These are phyloP conservation scores for Psilocybe subaeruginosa DNA, from an alignment of 768 basidiomycete genomes.

Conservation along the genomic window DNA sequence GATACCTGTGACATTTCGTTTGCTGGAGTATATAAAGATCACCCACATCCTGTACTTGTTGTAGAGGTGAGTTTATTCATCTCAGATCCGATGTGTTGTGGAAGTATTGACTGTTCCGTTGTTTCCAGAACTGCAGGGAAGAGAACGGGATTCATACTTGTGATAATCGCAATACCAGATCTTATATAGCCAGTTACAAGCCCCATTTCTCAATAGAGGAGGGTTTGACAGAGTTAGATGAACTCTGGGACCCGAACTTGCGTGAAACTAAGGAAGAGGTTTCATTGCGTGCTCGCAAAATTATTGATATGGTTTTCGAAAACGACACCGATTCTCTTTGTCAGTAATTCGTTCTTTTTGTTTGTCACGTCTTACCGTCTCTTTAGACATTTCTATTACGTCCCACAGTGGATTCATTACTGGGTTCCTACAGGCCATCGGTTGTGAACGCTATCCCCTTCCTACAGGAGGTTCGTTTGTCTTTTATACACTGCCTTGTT, in stretches of 20 bases:
- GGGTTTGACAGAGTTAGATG: slow-evolving; percentile 65
- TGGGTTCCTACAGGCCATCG: slow-evolving; percentile 52
- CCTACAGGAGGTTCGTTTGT: slow-evolving; percentile 60
- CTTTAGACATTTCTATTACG: slow-evolving; percentile 65
- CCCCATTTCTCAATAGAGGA: slow-evolving; percentile 58
- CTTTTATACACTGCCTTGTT: neutral
- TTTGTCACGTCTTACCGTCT: neutral
- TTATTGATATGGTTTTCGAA: slow-evolving; percentile 60
- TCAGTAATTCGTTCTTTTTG: slow-evolving; percentile 31
- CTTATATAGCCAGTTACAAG: slow-evolving; percentile 51
- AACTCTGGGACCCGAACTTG: slow-evolving; percentile 55
- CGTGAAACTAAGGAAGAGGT: slow-evolving; percentile 56
- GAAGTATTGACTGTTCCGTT: neutral
- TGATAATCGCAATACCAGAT: slow-evolving; percentile 57
- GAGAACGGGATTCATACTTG: slow-evolving; percentile 71
- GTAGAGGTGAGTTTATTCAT: slow-evolving; percentile 51
- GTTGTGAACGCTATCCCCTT: slow-evolving; percentile 45
- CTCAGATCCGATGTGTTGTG: too few species aligned
- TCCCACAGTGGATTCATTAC: slow-evolving; percentile 67
- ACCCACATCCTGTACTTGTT: slow-evolving; percentile 40
- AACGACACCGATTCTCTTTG: slow-evolving; percentile 44
- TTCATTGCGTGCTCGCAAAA: slow-evolving; percentile 46
- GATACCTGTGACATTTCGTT: slow-evolving; percentile 61
- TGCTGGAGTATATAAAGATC: slow-evolving; percentile 31
- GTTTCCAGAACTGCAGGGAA: slow-evolving; percentile 64